phyloP scores from a whole-genome alignment of 2,329 filamentous ascomycete genomes.

The Penicillium sp. region DNA sequence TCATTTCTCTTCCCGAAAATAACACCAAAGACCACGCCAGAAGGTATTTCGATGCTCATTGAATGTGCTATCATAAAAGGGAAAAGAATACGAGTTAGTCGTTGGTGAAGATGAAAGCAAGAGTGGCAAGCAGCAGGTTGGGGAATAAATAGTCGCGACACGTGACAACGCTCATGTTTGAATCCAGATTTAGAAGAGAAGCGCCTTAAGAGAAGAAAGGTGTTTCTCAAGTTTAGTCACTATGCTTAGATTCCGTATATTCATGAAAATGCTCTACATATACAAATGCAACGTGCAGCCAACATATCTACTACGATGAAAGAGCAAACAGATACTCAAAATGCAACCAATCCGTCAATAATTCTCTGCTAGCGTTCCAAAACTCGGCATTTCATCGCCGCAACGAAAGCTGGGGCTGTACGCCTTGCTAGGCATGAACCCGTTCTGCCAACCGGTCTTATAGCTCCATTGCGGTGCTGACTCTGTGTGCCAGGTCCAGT shows the following conservation, averaged over 20 bases:
- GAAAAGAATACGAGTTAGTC: not conserved
- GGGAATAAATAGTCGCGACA: not conserved
- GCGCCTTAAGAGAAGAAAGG: not conserved
- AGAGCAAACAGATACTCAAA: not conserved
- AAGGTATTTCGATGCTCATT: not conserved
- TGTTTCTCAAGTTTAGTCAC: not conserved
- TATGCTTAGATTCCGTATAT: not conserved
- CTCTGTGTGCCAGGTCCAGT: slow-evolving; percentile 98
- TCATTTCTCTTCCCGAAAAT: not conserved
- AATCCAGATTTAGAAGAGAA: not conserved
- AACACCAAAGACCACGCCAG: not conserved
- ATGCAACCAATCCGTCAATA: slow-evolving; percentile 37
- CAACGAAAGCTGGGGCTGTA: slow-evolving; percentile 75
- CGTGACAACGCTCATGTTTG: not conserved
- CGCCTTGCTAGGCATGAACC: slow-evolving; percentile 76
- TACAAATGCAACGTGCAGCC: not conserved
- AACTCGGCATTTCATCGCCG: slow-evolving; percentile 52
- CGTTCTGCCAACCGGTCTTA: slow-evolving; percentile 68
- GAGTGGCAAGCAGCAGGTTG: not conserved
- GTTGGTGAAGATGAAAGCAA: not conserved
- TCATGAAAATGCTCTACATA: not conserved
- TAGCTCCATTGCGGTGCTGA: slow-evolving; percentile 82
- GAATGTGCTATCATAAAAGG: not conserved
- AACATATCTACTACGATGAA: not conserved
- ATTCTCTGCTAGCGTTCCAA: slow-evolving; percentile 48